Evolutionary conservation across 441 rosid genomes (phyloP).

Genomic region (Omphalea diandra): DNA sequence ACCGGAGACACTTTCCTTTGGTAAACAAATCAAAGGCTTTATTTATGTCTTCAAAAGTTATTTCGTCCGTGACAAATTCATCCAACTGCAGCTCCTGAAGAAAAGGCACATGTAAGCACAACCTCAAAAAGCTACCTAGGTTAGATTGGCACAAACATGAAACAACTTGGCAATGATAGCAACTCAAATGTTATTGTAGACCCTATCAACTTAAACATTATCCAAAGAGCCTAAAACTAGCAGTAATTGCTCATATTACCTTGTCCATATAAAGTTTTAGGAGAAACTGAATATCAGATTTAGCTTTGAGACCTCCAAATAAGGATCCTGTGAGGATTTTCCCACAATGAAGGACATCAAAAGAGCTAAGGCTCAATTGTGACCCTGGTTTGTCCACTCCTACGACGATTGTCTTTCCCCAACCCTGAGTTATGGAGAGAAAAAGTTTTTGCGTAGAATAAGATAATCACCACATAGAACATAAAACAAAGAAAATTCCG

Average conservation of each 20-base stretch:
- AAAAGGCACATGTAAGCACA: background rate
- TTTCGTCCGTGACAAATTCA: slow-evolving; percentile 76
- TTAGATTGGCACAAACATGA: background rate
- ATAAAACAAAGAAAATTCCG: background rate
- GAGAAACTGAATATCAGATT: slow-evolving; percentile 73
- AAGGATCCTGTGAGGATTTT: slow-evolving; percentile 58
- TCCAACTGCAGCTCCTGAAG: slow-evolving; percentile 65
- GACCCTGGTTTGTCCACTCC: slow-evolving; percentile 75
- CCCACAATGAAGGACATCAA: slow-evolving; percentile 55
- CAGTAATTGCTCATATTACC: slow-evolving; percentile 27
- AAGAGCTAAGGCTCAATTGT: slow-evolving; percentile 38
- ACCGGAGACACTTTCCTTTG: background rate
- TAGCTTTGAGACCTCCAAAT: slow-evolving; percentile 84
- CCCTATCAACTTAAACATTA: background rate
- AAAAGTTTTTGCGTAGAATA: background rate
- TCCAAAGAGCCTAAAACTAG: background rate
- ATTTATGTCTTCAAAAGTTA: slow-evolving; percentile 63
- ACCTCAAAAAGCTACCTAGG: background rate
- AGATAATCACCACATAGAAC: background rate
- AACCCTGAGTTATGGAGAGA: slow-evolving; percentile 44
- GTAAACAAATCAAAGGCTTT: slow-evolving; percentile 45
- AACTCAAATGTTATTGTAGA: background rate
- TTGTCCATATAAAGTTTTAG: slow-evolving; percentile 59
- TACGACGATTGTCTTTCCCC: slow-evolving; percentile 78
- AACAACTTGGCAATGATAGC: background rate